Conservation (phyloP, 371 early-diverging fungal species). For the Mortierella polycephala region DNA sequence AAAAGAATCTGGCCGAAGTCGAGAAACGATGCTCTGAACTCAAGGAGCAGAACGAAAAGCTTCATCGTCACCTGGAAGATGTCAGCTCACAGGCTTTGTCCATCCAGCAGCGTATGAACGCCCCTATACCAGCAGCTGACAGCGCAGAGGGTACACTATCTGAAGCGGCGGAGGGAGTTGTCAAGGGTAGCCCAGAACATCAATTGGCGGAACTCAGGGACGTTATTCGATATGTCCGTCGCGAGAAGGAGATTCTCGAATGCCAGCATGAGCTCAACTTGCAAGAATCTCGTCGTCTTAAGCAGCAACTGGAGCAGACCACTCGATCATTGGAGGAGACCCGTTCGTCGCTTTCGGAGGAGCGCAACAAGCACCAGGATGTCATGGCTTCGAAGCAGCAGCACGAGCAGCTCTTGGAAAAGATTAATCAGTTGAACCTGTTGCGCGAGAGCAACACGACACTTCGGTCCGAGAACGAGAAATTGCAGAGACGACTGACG, state of each 20-base stretch:
- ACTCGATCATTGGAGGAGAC: slow-evolving; percentile 72
- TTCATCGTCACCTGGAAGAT: slow-evolving; percentile 75
- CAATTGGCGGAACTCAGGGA: slow-evolving; percentile 63
- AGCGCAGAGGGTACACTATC: slow-evolving; percentile 9
- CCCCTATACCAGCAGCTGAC: slow-evolving; percentile 22
- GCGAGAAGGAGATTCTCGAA: slow-evolving; percentile 73
- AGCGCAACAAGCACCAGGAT: slow-evolving; percentile 58
- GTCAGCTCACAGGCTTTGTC: slow-evolving; percentile 60
- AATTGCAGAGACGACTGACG: slow-evolving; percentile 39
- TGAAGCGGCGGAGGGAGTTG: slow-evolving; percentile 8
- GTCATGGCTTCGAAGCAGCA: slow-evolving; percentile 59
- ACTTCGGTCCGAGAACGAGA: slow-evolving; percentile 67
- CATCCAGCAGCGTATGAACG: slow-evolving; percentile 50
- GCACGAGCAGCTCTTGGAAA: slow-evolving; percentile 69
- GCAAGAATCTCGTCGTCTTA: slow-evolving; percentile 69
- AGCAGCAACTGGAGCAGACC: slow-evolving; percentile 66
- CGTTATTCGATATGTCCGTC: slow-evolving; percentile 71
- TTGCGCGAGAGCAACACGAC: slow-evolving; percentile 78
- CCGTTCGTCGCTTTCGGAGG: slow-evolving; percentile 62
- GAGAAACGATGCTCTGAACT: slow-evolving; percentile 63
- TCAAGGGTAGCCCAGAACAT: slow-evolving; percentile 31
- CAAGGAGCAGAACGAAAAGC: slow-evolving; percentile 70
- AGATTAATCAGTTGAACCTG: slow-evolving; percentile 69
- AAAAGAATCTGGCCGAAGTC: slow-evolving; percentile 56
- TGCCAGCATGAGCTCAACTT: slow-evolving; percentile 70